Evolutionary conservation across 2,329 filamentous ascomycete genomes (phyloP).

Genomic region (Biscogniauxia sp.): DNA sequence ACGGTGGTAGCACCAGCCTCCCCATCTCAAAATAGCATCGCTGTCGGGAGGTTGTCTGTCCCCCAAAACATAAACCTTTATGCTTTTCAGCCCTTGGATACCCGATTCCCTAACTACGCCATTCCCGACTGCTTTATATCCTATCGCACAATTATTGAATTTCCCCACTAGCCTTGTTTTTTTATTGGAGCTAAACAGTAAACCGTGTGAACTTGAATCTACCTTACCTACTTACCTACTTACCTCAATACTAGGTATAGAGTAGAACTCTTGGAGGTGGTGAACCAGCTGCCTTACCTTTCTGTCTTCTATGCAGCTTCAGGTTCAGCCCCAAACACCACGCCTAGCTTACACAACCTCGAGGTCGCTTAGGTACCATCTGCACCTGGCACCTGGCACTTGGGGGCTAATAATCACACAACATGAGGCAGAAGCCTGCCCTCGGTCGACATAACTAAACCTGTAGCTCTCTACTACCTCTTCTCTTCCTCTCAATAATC

Average conservation of each 20-base stretch:
- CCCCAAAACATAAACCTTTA: background rate
- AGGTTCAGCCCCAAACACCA: background rate
- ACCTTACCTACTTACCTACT: no score
- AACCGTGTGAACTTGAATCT: background rate
- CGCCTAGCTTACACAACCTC: background rate
- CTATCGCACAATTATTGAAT: background rate
- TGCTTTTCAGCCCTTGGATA: background rate
- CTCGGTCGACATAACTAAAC: background rate
- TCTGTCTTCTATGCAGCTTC: background rate
- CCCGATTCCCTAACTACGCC: background rate
- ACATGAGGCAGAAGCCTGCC: background rate
- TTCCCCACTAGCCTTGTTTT: background rate
- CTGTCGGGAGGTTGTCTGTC: background rate
- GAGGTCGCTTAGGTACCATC: no score
- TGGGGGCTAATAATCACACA: background rate
- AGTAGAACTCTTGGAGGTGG: no score
- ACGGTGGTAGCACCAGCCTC: conserved; percentile 1
- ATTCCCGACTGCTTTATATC: background rate
- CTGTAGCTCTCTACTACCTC: background rate
- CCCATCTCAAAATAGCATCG: conserved; percentile 4
- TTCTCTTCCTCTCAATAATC: background rate
- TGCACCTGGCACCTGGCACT: background rate
- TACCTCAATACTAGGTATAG: no score
- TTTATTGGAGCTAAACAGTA: no score
- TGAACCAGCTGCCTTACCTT: no score